phyloP scores from a whole-genome alignment of 2,329 filamentous ascomycete species.

The Fulvia fulva region DNA sequence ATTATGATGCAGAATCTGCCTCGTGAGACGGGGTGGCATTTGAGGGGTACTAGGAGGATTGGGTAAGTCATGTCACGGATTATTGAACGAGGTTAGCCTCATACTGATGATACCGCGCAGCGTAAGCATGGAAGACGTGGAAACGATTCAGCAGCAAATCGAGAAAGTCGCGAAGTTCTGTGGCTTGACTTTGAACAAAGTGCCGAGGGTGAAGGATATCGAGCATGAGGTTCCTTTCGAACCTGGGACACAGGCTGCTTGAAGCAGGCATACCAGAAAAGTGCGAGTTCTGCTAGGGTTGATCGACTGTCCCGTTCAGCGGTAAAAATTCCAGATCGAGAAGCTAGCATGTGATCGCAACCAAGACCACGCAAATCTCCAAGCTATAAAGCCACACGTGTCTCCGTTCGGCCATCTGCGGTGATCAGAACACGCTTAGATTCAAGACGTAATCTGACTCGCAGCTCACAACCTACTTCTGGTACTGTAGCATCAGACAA shows the following conservation, averaged over 20 bases:
- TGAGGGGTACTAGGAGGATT: conserved; percentile 48
- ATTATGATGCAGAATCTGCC: conserved; percentile 58
- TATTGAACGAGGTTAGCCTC: not conserved
- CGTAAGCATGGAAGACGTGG: conserved; percentile 43
- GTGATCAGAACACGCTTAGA: too few species aligned
- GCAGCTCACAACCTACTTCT: too few species aligned
- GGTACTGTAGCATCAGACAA: too few species aligned
- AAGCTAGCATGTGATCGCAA: too few species aligned
- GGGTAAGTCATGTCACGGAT: conserved; percentile 27
- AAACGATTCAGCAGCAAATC: conserved; percentile 40
- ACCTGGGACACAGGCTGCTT: not conserved
- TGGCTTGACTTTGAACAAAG: conserved; percentile 31
- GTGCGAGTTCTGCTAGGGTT: too few species aligned
- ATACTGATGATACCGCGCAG: not conserved
- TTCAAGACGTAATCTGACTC: too few species aligned
- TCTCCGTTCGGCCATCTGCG: too few species aligned
- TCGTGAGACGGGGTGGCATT: conserved; percentile 54
- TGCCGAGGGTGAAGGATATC: conserved; percentile 39
- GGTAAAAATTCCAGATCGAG: too few species aligned
- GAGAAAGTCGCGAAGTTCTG: conserved; percentile 39
- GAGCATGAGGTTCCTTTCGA: conserved; percentile 37
- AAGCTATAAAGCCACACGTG: too few species aligned
- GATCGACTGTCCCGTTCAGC: too few species aligned
- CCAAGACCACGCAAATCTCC: too few species aligned
- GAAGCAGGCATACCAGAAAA: not conserved